Evolutionary conservation across 257 asterid species (phyloP).

Genomic region (Gentiana straminea): DNA sequence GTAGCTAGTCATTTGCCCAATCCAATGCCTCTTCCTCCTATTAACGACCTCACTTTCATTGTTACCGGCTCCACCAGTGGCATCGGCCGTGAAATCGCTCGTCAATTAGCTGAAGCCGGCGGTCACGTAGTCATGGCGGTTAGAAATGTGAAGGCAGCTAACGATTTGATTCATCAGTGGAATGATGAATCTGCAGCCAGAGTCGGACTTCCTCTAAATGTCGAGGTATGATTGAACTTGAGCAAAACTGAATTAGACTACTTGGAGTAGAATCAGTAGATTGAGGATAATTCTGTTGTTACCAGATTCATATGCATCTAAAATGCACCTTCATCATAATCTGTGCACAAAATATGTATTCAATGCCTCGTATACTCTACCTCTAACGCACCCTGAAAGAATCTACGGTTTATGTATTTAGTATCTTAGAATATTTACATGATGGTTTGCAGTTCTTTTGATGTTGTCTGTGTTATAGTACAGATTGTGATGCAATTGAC

Average conservation of each 20-base stretch:
- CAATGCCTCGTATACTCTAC: too few species aligned
- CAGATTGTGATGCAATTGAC: too few species aligned
- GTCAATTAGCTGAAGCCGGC: constrained; percentile 94
- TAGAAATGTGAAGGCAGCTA: constrained; percentile 64
- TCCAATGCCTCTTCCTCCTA: constrained; percentile 84
- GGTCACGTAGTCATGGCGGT: constrained; percentile 98
- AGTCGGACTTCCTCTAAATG: constrained; percentile 70
- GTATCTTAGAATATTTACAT: too few species aligned
- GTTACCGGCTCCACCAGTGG: constrained; percentile 98
- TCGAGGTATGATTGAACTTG: constrained; percentile 46
- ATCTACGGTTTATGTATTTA: too few species aligned
- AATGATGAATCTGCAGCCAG: constrained; percentile 73
- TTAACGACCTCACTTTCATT: constrained; percentile 63
- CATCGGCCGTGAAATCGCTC: constrained; percentile 88
- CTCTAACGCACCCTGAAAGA: too few species aligned
- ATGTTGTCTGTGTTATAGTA: too few species aligned
- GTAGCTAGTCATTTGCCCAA: constrained; percentile 73
- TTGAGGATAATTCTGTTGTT: background rate
- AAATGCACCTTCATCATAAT: background rate
- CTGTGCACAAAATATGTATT: background rate
- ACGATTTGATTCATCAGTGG: constrained; percentile 66
- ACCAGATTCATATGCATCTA: background rate
- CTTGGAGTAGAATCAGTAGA: background rate
- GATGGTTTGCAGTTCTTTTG: too few species aligned
- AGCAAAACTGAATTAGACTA: background rate